Conservation (phyloP, 78 protist species). For the Protostelium mycophagum region DNA sequence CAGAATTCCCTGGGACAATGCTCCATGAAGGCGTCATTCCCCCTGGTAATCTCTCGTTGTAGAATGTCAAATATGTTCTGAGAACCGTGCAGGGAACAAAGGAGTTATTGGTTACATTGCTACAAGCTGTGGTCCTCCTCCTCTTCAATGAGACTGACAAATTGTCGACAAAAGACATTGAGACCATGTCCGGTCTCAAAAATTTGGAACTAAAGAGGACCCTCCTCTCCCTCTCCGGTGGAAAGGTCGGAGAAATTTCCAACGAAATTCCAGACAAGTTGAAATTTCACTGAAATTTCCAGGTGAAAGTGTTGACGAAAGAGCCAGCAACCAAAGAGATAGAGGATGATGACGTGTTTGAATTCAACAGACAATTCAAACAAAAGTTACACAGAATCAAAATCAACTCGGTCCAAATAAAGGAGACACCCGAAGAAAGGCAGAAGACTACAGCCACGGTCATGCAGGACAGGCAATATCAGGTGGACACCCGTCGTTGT, state of each 20-base stretch:
- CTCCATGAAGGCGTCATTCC: constrained; percentile 48
- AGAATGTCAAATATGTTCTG: too few species aligned
- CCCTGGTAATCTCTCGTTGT: background rate
- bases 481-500: constrained; percentile 7
- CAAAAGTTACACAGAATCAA: constrained; percentile 64
- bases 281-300: background rate
- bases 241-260: constrained; percentile 41
- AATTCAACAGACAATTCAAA: constrained; percentile 67
- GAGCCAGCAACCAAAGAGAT: constrained; percentile 17
- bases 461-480: constrained; percentile 69
- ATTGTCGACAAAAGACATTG: constrained; percentile 39
- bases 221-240: constrained; percentile 67
- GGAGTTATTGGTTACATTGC: constrained; percentile 76
- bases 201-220: constrained; percentile 64
- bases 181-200: constrained; percentile 29
- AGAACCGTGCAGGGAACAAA: constrained; percentile 53
- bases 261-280: too few species aligned
- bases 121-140: constrained; percentile 79
- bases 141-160: constrained; percentile 66
- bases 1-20: constrained; percentile 72
- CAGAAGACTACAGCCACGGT: constrained; percentile 74
- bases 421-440: constrained; percentile 86
- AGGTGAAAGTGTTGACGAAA: background rate
- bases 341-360: constrained; percentile 67
- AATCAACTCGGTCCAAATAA: constrained; percentile 82